Evolutionary conservation across 495 filamentous ascomycete species (phyloP), one percentile per base, ranked within the genome.

Genomic region (Penicillium coprophilum): DNA sequence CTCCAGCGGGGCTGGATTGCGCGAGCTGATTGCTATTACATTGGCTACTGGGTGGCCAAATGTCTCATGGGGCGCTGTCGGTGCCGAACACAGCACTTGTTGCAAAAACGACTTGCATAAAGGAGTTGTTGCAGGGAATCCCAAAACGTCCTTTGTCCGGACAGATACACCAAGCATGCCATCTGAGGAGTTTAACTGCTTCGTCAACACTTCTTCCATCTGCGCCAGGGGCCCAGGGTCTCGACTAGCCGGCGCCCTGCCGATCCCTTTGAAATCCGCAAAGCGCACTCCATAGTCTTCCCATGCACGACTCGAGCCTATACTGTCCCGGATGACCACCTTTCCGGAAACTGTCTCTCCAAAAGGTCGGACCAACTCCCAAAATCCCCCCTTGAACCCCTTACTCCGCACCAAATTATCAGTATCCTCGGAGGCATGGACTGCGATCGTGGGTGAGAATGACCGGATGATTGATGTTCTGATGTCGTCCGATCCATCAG

Each of bases 21-120:
- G 81, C 6, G 92, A 96, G 69, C 91, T 96, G 57, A 97, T 95
- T 5, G 93, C 89, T 66, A 97, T 93, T 19, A 97, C 84, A 69
- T 91, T 92, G n/a, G 95, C 92, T 5, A 97, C 92, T 0, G 95
- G 94, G 71, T 98, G 94, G 11, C 87, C 81, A 64, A 97, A 96
- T 1, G 93, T 95, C 72, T 98, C 94, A 61, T 96, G 90, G 1
- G 91, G 86, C 0, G 85, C 82, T 43, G 92, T 63, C 8, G 88
- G 81, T 21, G 91, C 72, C 43, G 88, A 85, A 2, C 91, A 96
- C 15, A 98, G 77, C 17, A 97, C 63, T 52, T 92, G 86, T 36
- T 90, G 85, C 30, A 98, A 73, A 65, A 93, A 97, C 15, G 92
- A 67, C 23, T 86, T 82, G 70, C 90, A 92, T 60, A 95, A 87